Evolutionary conservation across 129 eudicot species (phyloP).

Genomic region (Flaveria bidentis): DNA sequence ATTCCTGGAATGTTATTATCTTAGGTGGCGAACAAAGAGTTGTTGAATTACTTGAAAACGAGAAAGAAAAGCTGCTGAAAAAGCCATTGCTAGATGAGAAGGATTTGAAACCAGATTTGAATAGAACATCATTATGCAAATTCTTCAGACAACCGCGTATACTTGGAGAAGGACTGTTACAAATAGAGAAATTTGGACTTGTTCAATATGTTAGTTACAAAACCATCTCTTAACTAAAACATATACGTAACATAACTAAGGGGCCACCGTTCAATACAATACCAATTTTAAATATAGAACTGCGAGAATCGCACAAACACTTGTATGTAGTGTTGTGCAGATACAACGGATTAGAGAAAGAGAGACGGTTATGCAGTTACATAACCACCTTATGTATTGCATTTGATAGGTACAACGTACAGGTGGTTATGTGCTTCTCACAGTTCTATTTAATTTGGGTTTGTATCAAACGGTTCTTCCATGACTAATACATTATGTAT

Average conservation of each 20-base stretch:
- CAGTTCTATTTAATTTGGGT: background rate
- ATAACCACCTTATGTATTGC: background rate
- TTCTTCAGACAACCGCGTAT: constrained; percentile 62
- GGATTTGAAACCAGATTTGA: constrained; percentile 33
- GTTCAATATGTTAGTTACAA: constrained; percentile 82
- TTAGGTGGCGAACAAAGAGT: constrained; percentile 82
- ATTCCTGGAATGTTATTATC: constrained; percentile 2
- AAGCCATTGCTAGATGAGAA: constrained; percentile 67
- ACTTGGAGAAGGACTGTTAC: constrained; percentile 70
- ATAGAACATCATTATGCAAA: constrained; percentile 42
- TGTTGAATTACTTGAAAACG: constrained; percentile 69
- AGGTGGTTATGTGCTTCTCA: background rate
- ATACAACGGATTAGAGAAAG: background rate
- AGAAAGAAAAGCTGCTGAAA: constrained; percentile 52
- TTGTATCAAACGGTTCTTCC: background rate
- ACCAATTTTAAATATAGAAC: background rate
- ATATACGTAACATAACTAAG: background rate
- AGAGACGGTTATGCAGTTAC: background rate
- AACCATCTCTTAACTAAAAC: background rate
- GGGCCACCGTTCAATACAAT: background rate
- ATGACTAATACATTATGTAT: background rate
- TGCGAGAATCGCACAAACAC: background rate
- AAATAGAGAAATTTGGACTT: constrained; percentile 83
- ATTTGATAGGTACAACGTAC: no score
- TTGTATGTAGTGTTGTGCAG: background rate